phyloP scores from a whole-genome alignment of 2,329 filamentous ascomycete genomes.

The Cryphonectria naterciae region DNA sequence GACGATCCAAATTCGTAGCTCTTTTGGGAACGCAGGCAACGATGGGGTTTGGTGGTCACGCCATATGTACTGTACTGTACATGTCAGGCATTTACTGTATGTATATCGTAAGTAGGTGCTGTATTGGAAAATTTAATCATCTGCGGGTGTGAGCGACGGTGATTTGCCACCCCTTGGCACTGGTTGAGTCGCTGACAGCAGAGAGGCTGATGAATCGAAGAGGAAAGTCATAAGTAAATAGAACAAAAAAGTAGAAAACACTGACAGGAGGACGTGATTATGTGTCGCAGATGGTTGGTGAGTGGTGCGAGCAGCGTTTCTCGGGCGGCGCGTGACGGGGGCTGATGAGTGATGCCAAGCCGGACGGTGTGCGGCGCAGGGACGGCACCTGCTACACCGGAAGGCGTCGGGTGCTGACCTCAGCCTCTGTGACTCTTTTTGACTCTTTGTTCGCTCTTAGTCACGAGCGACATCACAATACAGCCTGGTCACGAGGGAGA shows the following conservation, averaged over 20 bases:
- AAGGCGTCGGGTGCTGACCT: conserved; percentile 19
- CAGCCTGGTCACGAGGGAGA: not conserved
- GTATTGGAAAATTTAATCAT: not conserved
- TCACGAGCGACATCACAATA: not conserved
- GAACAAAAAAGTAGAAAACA: not conserved
- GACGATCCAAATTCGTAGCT: not conserved
- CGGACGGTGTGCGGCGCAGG: conserved; percentile 11
- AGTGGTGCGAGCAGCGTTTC: not conserved
- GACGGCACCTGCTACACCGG: conserved; percentile 8
- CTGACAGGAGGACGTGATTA: not conserved
- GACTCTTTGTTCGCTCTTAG: not conserved
- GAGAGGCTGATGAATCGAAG: not conserved
- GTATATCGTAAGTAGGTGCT: not conserved
- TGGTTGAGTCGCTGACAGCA: not conserved
- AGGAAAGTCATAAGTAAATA: not conserved
- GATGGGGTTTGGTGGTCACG: not conserved
- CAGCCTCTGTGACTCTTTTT: not conserved
- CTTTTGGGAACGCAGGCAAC: not conserved
- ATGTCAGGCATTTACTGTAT: too few species aligned
- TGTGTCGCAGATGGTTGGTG: not conserved
- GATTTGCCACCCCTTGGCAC: not conserved
- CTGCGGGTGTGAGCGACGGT: not conserved
- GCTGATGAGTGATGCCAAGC: conserved; percentile 17
- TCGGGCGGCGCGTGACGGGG: conserved; percentile 2
- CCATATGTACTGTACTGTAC: not conserved